Conservation (phyloP, 1,284 basidiomycete species). For the Heterobasidion annosum region DNA sequence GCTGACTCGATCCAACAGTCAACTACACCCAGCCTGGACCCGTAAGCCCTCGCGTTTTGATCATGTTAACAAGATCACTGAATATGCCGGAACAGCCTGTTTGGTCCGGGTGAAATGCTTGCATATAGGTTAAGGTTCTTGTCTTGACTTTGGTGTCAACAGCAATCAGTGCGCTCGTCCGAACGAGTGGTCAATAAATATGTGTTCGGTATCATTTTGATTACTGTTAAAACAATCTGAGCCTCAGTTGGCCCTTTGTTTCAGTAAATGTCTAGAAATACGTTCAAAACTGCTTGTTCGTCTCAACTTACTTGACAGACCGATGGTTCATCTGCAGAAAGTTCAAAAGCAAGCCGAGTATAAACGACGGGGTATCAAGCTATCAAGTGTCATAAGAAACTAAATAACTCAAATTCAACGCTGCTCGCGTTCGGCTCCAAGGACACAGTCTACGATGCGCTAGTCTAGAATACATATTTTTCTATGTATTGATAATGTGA, state of each 20-base stretch:
- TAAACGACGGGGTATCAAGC: background rate
- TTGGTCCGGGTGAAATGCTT: conserved; percentile 19
- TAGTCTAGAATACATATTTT: background rate
- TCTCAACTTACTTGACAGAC: too few relatives aligned
- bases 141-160: too few relatives aligned
- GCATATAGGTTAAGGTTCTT: too few relatives aligned
- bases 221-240: too few relatives aligned
- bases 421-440: background rate
- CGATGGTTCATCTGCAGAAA: too few relatives aligned
- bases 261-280: too few relatives aligned
- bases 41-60: conserved; percentile 14
- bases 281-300: too few relatives aligned
- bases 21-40: conserved; percentile 29
- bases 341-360: background rate
- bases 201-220: too few relatives aligned
- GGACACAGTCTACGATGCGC: background rate
- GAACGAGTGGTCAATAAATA: too few relatives aligned
- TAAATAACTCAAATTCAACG: background rate
- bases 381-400: background rate
- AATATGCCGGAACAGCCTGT: conserved; percentile 16
- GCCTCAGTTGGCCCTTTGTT: too few relatives aligned
- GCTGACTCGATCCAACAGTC: background rate
- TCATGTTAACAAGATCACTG: background rate
- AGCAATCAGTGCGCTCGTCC: too few relatives aligned
- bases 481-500: background rate